Conservation (phyloP, 495 filamentous ascomycete species). For the Hapsidospora chrysogenum region DNA sequence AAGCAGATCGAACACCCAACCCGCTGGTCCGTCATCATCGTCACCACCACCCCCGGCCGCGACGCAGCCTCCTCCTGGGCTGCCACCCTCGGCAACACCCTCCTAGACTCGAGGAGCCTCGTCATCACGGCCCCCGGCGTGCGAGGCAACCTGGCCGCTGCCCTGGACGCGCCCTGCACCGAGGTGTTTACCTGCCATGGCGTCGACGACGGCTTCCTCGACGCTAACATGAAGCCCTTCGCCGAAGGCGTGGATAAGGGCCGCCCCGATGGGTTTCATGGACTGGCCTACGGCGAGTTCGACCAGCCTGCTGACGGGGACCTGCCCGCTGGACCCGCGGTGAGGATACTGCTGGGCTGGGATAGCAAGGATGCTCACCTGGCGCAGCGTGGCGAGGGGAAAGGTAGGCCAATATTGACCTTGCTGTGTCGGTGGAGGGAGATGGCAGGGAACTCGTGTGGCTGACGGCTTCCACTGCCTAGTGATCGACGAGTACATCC, state of each 20-base stretch:
- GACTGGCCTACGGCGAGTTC: neutral
- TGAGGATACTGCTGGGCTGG: neutral
- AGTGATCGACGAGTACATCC: conserved; percentile 1
- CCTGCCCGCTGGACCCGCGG: no score
- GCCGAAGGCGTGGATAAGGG: neutral
- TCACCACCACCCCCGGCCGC: no score
- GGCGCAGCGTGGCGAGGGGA: neutral
- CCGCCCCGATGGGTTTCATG: neutral
- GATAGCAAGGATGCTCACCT: neutral
- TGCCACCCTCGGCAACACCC: no score
- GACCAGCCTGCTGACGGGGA: no score
- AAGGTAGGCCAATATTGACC: neutral
- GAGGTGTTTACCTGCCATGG: neutral
- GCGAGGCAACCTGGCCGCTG: neutral
- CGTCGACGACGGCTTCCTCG: neutral
- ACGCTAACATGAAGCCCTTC: neutral
- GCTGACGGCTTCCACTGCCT: neutral
- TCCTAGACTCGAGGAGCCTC: no score
- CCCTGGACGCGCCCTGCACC: neutral
- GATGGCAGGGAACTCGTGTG: neutral
- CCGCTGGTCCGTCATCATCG: conserved; percentile 1
- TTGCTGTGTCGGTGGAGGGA: no score
- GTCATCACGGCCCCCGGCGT: neutral
- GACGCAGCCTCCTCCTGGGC: no score
- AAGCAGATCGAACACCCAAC: neutral